A percentile compares a stretch with the other conserved stretches of the same genome.
These are phyloP conservation scores for Lachancea waltii DNA, from an alignment of 805 yeast species.

Conservation along the genomic window DNA sequence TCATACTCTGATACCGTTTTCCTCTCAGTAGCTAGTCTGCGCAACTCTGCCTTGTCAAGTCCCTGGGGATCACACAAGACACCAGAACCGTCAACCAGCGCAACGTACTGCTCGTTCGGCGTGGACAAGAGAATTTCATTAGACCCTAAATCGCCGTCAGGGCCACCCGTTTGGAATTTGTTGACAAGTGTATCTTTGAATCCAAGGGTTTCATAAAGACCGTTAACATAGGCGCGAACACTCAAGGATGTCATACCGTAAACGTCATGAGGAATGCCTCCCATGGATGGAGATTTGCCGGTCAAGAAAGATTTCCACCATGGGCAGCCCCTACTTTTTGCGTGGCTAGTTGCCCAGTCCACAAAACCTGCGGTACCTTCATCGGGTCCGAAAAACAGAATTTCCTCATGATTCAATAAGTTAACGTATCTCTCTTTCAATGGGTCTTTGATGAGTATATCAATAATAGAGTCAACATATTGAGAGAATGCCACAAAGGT, in stretches of 20 bases:
- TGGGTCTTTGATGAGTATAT: constrained; percentile 74
- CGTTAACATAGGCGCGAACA: constrained; percentile 85
- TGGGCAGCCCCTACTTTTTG: constrained; percentile 83
- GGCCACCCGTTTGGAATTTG: constrained; percentile 97
- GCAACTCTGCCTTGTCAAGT: constrained; percentile 69
- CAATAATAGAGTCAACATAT: constrained; percentile 87
- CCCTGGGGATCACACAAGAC: constrained; percentile 91
- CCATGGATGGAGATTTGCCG: constrained; percentile 84
- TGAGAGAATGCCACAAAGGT: constrained; percentile 84
- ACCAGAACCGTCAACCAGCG: constrained; percentile 92
- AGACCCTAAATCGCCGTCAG: constrained; percentile 96
- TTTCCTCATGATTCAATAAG: constrained; percentile 76
- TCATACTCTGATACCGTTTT: constrained; percentile 68
- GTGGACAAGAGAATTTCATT: constrained; percentile 86
- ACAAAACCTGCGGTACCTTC: constrained; percentile 95
- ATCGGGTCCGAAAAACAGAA: constrained; percentile 97
- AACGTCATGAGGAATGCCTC: constrained; percentile 97
- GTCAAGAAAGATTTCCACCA: constrained; percentile 99
- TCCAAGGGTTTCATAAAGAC: constrained; percentile 71
- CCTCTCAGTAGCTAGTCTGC: constrained; percentile 72
- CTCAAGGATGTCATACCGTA: constrained; percentile 97
- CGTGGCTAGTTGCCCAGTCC: constrained; percentile 96
- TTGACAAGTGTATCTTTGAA: constrained; percentile 52
- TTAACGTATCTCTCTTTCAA: constrained; percentile 81
- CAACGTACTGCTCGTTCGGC: constrained; percentile 71